phyloP scores from a whole-genome alignment of 352 stramenopile species.

The Globisporangium viniferum region DNA sequence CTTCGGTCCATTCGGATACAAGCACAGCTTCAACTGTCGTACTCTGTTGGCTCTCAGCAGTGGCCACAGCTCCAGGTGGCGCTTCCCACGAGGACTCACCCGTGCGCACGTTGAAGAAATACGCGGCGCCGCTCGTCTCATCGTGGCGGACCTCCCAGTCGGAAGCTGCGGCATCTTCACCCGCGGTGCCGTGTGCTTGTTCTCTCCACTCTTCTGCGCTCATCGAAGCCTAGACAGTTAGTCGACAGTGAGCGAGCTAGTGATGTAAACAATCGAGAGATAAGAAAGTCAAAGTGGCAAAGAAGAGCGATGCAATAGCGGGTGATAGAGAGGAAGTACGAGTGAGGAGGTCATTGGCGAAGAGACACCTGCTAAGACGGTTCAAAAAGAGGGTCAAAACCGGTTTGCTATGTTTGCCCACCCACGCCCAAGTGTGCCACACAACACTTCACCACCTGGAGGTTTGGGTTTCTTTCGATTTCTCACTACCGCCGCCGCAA shows the following conservation, averaged over 20 bases:
- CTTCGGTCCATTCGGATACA: conserved; percentile 34
- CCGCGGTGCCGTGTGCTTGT: neutral
- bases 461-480: no score
- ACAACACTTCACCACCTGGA: no score
- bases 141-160: conserved; percentile 52
- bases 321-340: neutral
- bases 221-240: neutral
- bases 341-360: neutral
- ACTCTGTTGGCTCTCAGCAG: neutral
- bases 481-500: no score
- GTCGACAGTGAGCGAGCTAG: neutral
- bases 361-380: neutral
- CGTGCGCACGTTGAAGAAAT: conserved; percentile 51
- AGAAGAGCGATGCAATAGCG: neutral
- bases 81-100: conserved; percentile 55
- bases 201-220: neutral
- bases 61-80: neutral
- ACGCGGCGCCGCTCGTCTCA: conserved; percentile 34
- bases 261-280: neutral
- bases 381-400: neutral
- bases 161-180: neutral
- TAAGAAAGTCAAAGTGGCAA: neutral
- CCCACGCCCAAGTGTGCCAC: no score
- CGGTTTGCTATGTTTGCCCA: no score
- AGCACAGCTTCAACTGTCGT: neutral